Evolutionary conservation across 2,329 filamentous ascomycete genomes (phyloP).

Genomic region (Alternaria arbusti): DNA sequence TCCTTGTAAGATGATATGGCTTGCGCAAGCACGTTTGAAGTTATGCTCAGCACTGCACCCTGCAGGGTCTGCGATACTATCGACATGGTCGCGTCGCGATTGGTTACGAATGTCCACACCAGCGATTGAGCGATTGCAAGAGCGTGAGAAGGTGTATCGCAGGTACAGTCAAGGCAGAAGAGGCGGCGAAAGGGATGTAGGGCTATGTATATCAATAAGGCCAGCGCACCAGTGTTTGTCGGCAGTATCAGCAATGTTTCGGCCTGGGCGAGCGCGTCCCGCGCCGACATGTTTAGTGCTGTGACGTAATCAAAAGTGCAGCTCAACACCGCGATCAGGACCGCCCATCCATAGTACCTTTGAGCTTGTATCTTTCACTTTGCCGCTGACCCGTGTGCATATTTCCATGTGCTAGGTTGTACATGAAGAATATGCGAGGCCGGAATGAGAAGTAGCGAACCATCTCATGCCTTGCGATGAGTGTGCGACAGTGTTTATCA

Average conservation of each 20-base stretch:
- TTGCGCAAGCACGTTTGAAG: constrained; percentile 78
- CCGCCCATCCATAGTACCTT: background rate
- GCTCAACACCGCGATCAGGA: constrained; percentile 7
- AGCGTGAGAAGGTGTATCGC: background rate
- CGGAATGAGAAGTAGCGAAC: background rate
- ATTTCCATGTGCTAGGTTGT: background rate
- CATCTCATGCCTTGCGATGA: background rate
- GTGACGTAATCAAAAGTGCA: constrained; percentile 17
- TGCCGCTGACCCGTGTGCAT: background rate
- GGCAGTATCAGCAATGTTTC: constrained; percentile 15
- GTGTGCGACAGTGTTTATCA: background rate
- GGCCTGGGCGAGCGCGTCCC: constrained; percentile 8
- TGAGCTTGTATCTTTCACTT: background rate
- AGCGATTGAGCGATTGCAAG: background rate
- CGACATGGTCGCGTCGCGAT: constrained; percentile 30
- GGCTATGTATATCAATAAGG: constrained; percentile 9
- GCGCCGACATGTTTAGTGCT: background rate
- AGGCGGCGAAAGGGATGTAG: background rate
- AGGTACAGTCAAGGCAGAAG: background rate
- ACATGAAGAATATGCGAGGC: background rate
- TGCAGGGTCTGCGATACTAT: constrained; percentile 59
- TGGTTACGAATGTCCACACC: background rate
- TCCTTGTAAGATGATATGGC: constrained; percentile 67
- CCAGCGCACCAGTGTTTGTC: constrained; percentile 4
- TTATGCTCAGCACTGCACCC: constrained; percentile 67